These are phyloP conservation scores for Syzygium oleosum DNA, from an alignment of 345 rosid species.

Conservation along the genomic window DNA sequence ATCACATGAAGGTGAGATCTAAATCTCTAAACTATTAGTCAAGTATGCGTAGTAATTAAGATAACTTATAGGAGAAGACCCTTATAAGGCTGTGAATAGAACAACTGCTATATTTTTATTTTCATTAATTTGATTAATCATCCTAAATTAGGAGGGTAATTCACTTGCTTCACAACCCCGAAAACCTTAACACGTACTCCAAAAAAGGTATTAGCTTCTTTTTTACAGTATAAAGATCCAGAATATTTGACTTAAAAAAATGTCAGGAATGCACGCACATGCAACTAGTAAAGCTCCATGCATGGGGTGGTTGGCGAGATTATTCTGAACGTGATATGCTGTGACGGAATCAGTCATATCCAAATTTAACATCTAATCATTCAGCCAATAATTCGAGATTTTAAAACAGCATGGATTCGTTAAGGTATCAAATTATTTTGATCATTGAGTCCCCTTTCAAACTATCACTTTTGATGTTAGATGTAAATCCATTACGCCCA, in stretches of 20 bases:
- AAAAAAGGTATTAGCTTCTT: background rate
- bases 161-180: background rate
- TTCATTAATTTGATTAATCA: too few relatives aligned
- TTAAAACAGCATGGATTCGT: background rate
- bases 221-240: too few relatives aligned
- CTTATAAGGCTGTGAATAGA: background rate
- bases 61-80: background rate
- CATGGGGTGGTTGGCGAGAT: background rate
- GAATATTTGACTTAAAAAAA: too few relatives aligned
- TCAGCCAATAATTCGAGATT: background rate
- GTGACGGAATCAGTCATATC: fast-evolving
- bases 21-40: background rate
- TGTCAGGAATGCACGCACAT: too few relatives aligned
- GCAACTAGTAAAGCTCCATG: too few relatives aligned
- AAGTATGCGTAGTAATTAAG: background rate
- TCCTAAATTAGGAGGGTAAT: background rate
- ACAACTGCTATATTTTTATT: too few relatives aligned
- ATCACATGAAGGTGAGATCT: background rate
- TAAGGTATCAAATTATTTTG: background rate
- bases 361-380: background rate
- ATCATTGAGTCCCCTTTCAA: background rate
- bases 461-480: background rate
- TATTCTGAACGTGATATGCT: too few relatives aligned
- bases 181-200: background rate
- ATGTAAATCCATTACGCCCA: background rate